Conservation (phyloP, 164 flowering plant species). For the Piper longum region DNA sequence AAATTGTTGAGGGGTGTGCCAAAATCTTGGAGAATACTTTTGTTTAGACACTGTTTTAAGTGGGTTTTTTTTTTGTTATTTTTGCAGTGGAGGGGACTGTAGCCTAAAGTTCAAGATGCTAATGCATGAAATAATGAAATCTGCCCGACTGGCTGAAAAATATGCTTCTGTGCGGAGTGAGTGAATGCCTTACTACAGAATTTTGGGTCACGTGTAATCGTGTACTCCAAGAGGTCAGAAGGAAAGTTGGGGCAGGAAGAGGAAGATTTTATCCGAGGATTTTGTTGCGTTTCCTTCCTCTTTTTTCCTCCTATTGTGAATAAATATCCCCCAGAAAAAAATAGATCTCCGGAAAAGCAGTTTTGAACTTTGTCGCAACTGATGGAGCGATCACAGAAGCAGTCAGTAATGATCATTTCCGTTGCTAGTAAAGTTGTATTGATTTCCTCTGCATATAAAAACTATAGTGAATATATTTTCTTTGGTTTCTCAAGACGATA, state of each 20-base stretch:
- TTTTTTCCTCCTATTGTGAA: neutral
- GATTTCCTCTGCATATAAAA: too few species aligned
- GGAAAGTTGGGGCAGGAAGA: neutral
- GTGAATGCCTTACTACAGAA: slow-evolving; percentile 15
- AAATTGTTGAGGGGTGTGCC: neutral
- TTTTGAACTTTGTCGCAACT: too few species aligned
- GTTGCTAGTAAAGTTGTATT: too few species aligned
- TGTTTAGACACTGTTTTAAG: neutral
- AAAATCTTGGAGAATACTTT: neutral
- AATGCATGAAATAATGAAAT: slow-evolving; percentile 55
- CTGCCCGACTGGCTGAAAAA: slow-evolving; percentile 50
- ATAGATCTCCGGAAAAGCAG: too few species aligned
- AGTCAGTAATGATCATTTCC: too few species aligned
- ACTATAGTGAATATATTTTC: too few species aligned
- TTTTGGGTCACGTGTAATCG: too few species aligned
- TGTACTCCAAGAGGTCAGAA: too few species aligned
- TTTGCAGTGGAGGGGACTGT: slow-evolving; percentile 89
- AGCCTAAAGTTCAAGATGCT: slow-evolving; percentile 77
- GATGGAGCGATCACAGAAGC: too few species aligned
- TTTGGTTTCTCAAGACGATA: too few species aligned
- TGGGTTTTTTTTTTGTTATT: neutral
- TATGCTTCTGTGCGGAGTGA: slow-evolving; percentile 71
- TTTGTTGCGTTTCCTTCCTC: neutral
- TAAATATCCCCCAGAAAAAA: too few species aligned
- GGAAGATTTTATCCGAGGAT: neutral